These are phyloP conservation scores for Fusarium sp. DNA, from an alignment of 2,329 filamentous ascomycete species.

Conservation along the genomic window DNA sequence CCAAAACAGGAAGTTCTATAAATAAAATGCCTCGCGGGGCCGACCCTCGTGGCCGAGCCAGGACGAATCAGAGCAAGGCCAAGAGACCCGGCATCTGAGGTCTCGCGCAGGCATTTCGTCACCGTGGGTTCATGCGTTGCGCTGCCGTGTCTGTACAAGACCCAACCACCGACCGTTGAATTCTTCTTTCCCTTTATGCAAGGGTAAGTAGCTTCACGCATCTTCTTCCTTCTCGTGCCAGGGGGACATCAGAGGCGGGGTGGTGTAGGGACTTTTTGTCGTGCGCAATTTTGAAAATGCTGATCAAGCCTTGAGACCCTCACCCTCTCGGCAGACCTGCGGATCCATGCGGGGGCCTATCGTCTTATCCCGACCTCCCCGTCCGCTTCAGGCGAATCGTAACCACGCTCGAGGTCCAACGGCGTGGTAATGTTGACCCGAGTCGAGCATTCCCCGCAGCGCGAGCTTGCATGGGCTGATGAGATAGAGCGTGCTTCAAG, in stretches of 20 bases:
- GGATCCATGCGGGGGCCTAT: slow-evolving; percentile 36
- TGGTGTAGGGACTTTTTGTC: slow-evolving; percentile 30
- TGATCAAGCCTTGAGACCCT: slow-evolving; percentile 36
- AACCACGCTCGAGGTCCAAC: slow-evolving; percentile 29
- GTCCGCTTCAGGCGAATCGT: slow-evolving; percentile 28
- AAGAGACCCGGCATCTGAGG: slow-evolving; percentile 13
- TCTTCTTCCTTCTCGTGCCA: background rate
- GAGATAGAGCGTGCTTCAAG: background rate
- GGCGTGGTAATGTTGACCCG: slow-evolving; percentile 29
- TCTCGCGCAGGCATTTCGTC: slow-evolving; percentile 19
- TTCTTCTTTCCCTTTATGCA: background rate
- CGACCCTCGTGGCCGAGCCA: slow-evolving; percentile 17
- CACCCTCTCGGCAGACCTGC: slow-evolving; percentile 22
- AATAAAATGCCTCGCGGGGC: slow-evolving; percentile 29
- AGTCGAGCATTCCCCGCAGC: slow-evolving; percentile 26
- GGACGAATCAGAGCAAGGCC: slow-evolving; percentile 25
- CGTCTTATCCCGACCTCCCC: slow-evolving; percentile 21
- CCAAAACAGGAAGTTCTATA: slow-evolving; percentile 35
- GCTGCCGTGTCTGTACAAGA: background rate
- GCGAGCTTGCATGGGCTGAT: background rate
- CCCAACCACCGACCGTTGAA: background rate
- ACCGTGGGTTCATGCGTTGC: slow-evolving; percentile 26
- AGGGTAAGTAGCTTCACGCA: background rate
- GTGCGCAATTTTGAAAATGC: slow-evolving; percentile 30
- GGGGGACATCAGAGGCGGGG: slow-evolving; percentile 13